Percentiles rank a stretch among this genome's conserved stretches.
Conservation (phyloP, 2,329 filamentous ascomycete species). For the Xylaria sp. region DNA sequence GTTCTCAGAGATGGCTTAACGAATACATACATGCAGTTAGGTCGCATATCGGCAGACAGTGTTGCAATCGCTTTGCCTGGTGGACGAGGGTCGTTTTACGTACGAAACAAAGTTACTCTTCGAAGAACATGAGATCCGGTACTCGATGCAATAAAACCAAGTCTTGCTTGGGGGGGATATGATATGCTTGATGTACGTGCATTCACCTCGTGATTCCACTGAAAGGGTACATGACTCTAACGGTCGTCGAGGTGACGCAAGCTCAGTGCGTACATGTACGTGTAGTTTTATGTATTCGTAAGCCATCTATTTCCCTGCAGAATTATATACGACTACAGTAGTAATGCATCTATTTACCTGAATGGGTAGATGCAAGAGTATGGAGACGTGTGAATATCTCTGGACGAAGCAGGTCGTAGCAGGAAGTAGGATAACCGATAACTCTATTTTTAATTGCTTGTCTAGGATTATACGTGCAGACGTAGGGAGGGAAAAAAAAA, state of each 20-base stretch:
- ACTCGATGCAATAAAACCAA: slow-evolving; percentile 6
- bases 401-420: slow-evolving; percentile 18
- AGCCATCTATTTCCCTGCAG: neutral
- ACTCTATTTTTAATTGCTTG: slow-evolving; percentile 25
- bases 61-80: slow-evolving; percentile 20
- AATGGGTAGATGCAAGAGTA: slow-evolving; percentile 16
- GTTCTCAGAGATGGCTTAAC: no score
- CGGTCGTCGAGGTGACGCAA: neutral
- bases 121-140: neutral
- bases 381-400: slow-evolving; percentile 17
- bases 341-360: neutral
- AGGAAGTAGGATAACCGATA: neutral
- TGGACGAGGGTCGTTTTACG: slow-evolving; percentile 1
- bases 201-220: neutral
- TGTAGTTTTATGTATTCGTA: neutral
- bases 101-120: neutral
- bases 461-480: no score
- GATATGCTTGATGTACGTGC: neutral
- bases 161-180: slow-evolving; percentile 1
- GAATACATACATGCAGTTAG: no score
- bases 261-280: neutral
- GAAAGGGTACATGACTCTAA: neutral
- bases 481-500: neutral
- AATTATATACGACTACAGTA: neutral
- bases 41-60: slow-evolving; percentile 12